phyloP scores from a whole-genome alignment of 2,329 filamentous ascomycete genomes.

The Monilinia vaccinii-corymbosi region DNA sequence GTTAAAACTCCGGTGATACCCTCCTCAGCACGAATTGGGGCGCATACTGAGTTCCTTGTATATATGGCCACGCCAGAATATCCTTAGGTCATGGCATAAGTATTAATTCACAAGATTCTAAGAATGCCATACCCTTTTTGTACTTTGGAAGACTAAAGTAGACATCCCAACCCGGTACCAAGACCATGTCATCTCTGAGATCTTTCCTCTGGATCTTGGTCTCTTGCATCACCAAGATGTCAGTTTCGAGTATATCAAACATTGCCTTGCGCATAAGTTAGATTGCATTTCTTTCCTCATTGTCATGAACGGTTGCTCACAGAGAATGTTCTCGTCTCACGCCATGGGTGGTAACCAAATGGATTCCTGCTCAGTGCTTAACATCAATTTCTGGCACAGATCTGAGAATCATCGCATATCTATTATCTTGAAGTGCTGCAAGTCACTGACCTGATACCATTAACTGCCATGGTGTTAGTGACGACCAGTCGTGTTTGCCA shows the following conservation, averaged over 20 bases:
- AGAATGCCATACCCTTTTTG: conserved; percentile 63
- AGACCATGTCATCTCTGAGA: conserved; percentile 87
- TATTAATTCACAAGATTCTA: background rate
- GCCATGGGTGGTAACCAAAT: conserved; percentile 79
- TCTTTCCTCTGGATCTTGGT: conserved; percentile 94
- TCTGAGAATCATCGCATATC: background rate
- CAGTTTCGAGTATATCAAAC: conserved; percentile 88
- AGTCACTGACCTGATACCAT: conserved; percentile 58
- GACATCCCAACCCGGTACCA: conserved; percentile 91
- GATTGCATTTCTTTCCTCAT: background rate
- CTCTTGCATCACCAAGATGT: conserved; percentile 93
- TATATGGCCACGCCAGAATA: conserved; percentile 96
- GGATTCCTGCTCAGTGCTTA: conserved; percentile 50
- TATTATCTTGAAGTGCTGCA: background rate
- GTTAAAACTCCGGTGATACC: conserved; percentile 78
- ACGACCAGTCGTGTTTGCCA: background rate
- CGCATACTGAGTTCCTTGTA: conserved; percentile 76
- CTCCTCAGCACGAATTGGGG: conserved; percentile 84
- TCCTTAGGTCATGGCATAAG: conserved; percentile 41
- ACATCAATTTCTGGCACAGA: background rate
- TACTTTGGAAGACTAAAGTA: conserved; percentile 88
- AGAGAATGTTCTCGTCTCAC: conserved; percentile 59
- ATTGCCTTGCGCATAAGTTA: conserved; percentile 50
- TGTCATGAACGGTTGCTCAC: conserved; percentile 33
- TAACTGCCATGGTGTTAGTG: conserved; percentile 43